Base-by-base conservation (phyloP, 208 protist genomes). In the Leishmania arabica region DNA sequence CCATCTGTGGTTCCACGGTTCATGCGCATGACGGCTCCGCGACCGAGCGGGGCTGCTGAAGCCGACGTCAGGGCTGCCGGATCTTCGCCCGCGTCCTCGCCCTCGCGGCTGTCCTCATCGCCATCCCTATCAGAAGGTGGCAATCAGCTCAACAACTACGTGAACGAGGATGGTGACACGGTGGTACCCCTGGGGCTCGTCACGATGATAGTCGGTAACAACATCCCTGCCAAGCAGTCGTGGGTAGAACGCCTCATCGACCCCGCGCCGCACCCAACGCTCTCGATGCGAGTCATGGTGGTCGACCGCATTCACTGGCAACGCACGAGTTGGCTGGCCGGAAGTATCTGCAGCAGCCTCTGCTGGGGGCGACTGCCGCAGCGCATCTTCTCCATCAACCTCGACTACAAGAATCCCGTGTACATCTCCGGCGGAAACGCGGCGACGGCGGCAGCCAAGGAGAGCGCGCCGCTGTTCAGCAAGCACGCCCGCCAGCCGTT, bases 221-320 rank as follows among this genome's bases (percentile, higher is more conserved):
- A 95, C 81, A 90, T 90, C 60, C 92, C 93, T 1, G 72, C 73
- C 40, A 87, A 84, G 70, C 89, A 93, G 78, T 88, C 86, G 31
- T 78, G 79, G 81, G 65, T 95, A 5, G 91, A 95, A 83, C 78
- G 82, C 19, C 34, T 75, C 34, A 64, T 95, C 0, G 93, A 97
- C 82, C 92, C 93, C 0, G 90, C 91, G 31, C 93, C 93, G 42
- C 92, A 97, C 83, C 77, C 91, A 34, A 95, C 91, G 60, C 78
- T 97, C 17, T 93, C 87, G 72, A 85, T 97, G 68, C 92, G 92
- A 34, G 77, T 95, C 49, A 87, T 90, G 73, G 92, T 95, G 31
- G 81, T 95, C 76, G 93, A 97, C 77, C 92, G 93, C 76, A 90
- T 95, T 75, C 90, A 95, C 82, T 97, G 93, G 92, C 93, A 95